Evolutionary conservation across 2,329 filamentous ascomycete species (phyloP), one percentile per base, ranked within the genome.

Genomic region (Colletotrichum higginsianum): DNA sequence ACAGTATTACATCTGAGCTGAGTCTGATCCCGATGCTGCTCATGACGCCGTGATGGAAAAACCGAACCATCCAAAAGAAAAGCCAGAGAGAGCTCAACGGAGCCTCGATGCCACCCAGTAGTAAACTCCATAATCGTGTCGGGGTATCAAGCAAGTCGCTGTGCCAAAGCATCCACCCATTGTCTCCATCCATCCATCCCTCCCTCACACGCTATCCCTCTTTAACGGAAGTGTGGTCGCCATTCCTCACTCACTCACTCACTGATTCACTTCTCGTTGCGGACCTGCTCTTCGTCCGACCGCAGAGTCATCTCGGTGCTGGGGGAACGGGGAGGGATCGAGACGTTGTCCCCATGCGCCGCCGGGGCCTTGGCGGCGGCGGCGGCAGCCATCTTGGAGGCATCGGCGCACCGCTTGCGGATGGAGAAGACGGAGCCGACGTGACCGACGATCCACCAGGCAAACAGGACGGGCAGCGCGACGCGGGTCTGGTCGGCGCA

Each of bases 391-490:
- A 60, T 55, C 44, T 42, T 53, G 7, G 30, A 46, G 2, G 69
- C 69, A 46, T 72, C 69, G 7, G 40, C 40, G 38, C 73, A 73
- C 3, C 71, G 71, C 68, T 79, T 77, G 30, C 74, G 72, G 4
- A 78, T 72, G 8, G 77, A 74, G 30, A 78, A 78, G 16, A 71
- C 77, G 0, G 74, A 72, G 0, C 71, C 69, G 1, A 78, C 66
- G n/a, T 79, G 77, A 2, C 74, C 77, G 2, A 76, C 65, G 21
- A 83, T 42, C 75, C 81, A 84, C 78, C 79, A 84, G 0, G 80
- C 66, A 40, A 86, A 85, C 2, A 86, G 73, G 2, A 86, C 78
- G 0, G 84, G 84, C 1, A 86, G 77, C 1, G 82, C 79, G 42
- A 80, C 78, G 49, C 81, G 79, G 0, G 84, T 76, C 35, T 77